phyloP scores from a whole-genome alignment of 2,329 filamentous ascomycete species.

The Cladosporium velox region DNA sequence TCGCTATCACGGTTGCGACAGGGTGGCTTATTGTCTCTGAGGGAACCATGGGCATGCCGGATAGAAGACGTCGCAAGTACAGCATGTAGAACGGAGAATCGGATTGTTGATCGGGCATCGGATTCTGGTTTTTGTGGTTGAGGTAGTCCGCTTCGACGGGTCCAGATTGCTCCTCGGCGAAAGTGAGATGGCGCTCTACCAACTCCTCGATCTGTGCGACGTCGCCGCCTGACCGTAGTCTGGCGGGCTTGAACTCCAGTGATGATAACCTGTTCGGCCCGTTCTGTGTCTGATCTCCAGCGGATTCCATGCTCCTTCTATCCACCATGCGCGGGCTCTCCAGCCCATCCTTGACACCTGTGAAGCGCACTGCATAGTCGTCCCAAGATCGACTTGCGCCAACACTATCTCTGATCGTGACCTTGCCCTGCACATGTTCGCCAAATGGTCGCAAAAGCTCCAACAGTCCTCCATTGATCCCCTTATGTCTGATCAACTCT shows the following conservation, averaged over 20 bases:
- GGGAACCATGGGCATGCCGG: constrained; percentile 72
- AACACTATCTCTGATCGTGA: constrained; percentile 86
- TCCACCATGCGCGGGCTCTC: constrained; percentile 40
- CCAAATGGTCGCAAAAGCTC: constrained; percentile 89
- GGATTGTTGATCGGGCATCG: constrained; percentile 22
- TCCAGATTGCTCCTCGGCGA: constrained; percentile 62
- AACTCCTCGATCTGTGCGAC: constrained; percentile 75
- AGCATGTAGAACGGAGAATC: constrained; percentile 71
- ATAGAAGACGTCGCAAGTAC: constrained; percentile 81
- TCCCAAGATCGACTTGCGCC: constrained; percentile 82
- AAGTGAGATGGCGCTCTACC: constrained; percentile 75
- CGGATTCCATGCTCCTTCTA: constrained; percentile 42
- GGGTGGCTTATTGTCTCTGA: constrained; percentile 96
- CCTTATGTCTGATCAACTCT: constrained; percentile 76
- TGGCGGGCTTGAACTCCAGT: constrained; percentile 41
- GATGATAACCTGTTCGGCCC: constrained; percentile 32
- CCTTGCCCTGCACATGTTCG: constrained; percentile 81
- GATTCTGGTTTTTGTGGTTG: constrained; percentile 36
- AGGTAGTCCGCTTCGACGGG: constrained; percentile 45
- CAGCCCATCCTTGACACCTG: constrained; percentile 63
- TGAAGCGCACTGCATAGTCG: constrained; percentile 87
- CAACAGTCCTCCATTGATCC: constrained; percentile 77
- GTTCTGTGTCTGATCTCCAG: constrained; percentile 26
- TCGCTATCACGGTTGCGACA: constrained; percentile 90
- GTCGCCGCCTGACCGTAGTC: constrained; percentile 50